phyloP scores from a whole-genome alignment of 2,329 filamentous ascomycete genomes.

The Colletotrichum musae region DNA sequence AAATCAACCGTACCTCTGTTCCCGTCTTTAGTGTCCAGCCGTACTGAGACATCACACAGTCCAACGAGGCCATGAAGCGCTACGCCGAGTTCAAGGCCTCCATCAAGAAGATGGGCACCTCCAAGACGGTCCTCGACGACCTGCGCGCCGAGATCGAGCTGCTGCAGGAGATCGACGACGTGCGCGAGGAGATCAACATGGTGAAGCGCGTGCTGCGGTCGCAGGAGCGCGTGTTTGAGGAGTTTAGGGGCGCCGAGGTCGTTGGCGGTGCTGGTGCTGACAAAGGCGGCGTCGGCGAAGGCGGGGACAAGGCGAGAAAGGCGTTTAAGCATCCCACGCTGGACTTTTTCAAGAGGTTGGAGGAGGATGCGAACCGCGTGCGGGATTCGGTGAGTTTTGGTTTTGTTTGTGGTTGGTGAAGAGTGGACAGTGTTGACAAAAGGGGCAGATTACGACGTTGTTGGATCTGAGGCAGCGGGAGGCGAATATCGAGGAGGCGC shows the following conservation, averaged over 20 bases:
- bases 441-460: slow-evolving; percentile 38
- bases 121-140: slow-evolving; percentile 42
- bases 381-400: slow-evolving; percentile 29
- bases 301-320: slow-evolving; percentile 10
- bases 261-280: not conserved
- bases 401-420: not conserved
- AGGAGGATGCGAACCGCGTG: slow-evolving; percentile 40
- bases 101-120: slow-evolving; percentile 41
- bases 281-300: not conserved
- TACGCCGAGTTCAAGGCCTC: slow-evolving; percentile 40
- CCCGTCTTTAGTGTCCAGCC: too few species aligned
- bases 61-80: slow-evolving; percentile 43
- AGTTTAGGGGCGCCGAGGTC: slow-evolving; percentile 31
- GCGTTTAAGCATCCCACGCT: slow-evolving; percentile 39
- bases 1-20: too few species aligned
- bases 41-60: not conserved
- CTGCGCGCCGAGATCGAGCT: slow-evolving; percentile 45
- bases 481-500: slow-evolving; percentile 42
- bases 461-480: slow-evolving; percentile 41
- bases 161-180: slow-evolving; percentile 41
- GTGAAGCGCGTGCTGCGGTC: slow-evolving; percentile 39
- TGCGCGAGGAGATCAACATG: slow-evolving; percentile 42
- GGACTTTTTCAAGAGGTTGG: slow-evolving; percentile 41
- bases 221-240: slow-evolving; percentile 41
- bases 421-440: not conserved